phyloP scores from a whole-genome alignment of 495 filamentous ascomycete genomes.

The Talaromyces ruber region DNA sequence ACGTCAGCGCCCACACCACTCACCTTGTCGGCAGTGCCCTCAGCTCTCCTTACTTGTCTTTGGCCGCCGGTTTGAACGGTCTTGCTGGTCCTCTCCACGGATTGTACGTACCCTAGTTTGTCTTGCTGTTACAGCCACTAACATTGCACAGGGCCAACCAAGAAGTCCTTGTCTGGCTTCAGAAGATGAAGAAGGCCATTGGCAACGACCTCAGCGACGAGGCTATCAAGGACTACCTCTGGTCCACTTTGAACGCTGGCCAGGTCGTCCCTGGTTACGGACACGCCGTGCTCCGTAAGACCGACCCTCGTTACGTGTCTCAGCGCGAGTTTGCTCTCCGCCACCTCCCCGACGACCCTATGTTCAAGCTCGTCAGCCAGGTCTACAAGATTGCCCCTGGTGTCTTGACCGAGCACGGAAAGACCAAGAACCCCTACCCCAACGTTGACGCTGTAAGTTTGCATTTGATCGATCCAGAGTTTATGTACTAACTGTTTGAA shows the following conservation, averaged over 20 bases:
- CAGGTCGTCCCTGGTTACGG: constrained; percentile 97
- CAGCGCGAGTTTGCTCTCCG: constrained; percentile 92
- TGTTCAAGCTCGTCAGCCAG: constrained; percentile 99
- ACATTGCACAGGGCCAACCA: constrained; percentile 65
- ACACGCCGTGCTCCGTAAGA: constrained; percentile 98
- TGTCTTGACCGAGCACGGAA: constrained; percentile 97
- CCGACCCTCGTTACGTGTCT: constrained; percentile 94
- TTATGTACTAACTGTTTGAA: constrained; percentile 20
- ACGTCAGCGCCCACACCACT: constrained; percentile 96
- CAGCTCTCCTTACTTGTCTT: constrained; percentile 93
- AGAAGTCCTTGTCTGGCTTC: constrained; percentile 97
- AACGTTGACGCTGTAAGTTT: constrained; percentile 58
- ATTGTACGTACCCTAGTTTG: constrained; percentile 39
- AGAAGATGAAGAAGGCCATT: constrained; percentile 93
- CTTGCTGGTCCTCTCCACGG: constrained; percentile 97
- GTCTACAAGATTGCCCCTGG: constrained; percentile 99
- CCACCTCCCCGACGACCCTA: constrained; percentile 88
- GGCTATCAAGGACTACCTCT: constrained; percentile 95
- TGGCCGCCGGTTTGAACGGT: constrained; percentile 93
- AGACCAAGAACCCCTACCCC: constrained; percentile 90
- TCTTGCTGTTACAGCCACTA: constrained; percentile 11
- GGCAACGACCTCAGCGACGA: constrained; percentile 92
- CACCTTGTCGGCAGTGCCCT: constrained; percentile 96
- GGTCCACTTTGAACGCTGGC: constrained; percentile 90
- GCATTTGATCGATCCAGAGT: constrained; percentile 25